phyloP scores from a whole-genome alignment of 768 basidiomycete species.

The Amanita exitialis region DNA sequence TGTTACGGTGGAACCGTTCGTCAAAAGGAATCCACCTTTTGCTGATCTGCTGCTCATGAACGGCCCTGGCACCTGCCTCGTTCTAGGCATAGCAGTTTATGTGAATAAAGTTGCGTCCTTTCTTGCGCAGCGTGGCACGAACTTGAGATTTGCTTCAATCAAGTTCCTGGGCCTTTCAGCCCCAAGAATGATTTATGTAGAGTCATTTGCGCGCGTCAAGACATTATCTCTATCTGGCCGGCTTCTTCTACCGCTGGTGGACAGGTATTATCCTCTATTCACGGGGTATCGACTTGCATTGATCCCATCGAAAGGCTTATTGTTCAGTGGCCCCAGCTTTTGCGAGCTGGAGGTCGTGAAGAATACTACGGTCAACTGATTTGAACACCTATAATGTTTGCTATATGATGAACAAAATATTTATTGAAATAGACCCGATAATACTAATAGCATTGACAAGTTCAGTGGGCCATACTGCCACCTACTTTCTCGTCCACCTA shows the following conservation, averaged over 20 bases:
- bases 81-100: conserved; percentile 62
- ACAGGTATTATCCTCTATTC: conserved; percentile 39
- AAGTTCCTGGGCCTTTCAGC: conserved; percentile 70
- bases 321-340: conserved; percentile 78
- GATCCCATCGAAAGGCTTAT: conserved; percentile 47
- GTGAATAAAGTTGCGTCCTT: conserved; percentile 52
- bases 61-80: conserved; percentile 90
- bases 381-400: conserved; percentile 22
- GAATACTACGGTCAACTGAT: conserved; percentile 60
- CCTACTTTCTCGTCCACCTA: conserved; percentile 60
- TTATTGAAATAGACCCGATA: not conserved
- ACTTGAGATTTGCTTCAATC: conserved; percentile 4
- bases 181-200: conserved; percentile 77
- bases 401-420: not conserved
- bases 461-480: not conserved
- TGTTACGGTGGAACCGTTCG: conserved; percentile 44
- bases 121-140: not conserved
- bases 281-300: not conserved
- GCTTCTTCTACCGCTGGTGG: conserved; percentile 72
- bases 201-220: conserved; percentile 85
- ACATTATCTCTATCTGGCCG: conserved; percentile 79
- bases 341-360: conserved; percentile 28
- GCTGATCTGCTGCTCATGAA: conserved; percentile 82
- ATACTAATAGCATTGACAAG: conserved; percentile 3
- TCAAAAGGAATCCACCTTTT: conserved; percentile 25